These are phyloP conservation scores for Echites panduratus DNA, from an alignment of 257 asterid genomes.

Conservation along the genomic window DNA sequence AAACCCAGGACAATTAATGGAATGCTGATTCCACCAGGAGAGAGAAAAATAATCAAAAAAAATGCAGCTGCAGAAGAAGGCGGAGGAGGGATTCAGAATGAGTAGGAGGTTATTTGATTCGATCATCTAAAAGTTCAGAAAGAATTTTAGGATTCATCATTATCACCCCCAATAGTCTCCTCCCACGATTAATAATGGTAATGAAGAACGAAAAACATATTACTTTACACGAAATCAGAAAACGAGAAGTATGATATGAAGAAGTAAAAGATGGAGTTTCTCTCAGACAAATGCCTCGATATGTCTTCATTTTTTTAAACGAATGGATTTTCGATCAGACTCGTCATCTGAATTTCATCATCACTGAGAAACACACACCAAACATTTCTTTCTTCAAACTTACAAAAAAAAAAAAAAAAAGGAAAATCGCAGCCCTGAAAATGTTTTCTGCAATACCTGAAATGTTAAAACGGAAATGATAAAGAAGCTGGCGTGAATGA, in stretches of 20 bases:
- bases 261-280: constrained; percentile 22
- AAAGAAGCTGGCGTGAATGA: background rate
- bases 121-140: no score
- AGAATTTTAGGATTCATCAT: no score
- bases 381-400: background rate
- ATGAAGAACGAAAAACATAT: background rate
- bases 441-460: background rate
- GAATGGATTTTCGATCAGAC: constrained; percentile 90
- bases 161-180: no score
- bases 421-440: background rate
- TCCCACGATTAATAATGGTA: no score
- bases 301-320: constrained; percentile 49
- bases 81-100: no score
- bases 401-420: background rate
- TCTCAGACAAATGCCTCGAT: constrained; percentile 96
- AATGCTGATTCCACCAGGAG: no score
- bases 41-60: no score
- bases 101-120: no score
- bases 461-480: background rate
- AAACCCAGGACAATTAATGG: no score
- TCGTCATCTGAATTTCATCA: constrained; percentile 73
- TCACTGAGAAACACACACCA: constrained; percentile 46
- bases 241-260: background rate
- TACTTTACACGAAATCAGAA: background rate
- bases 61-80: no score